Evolutionary conservation across 305 asterid genomes (phyloP), one percentile per base, ranked within the genome.

Genomic region (Solanum hybrid): DNA sequence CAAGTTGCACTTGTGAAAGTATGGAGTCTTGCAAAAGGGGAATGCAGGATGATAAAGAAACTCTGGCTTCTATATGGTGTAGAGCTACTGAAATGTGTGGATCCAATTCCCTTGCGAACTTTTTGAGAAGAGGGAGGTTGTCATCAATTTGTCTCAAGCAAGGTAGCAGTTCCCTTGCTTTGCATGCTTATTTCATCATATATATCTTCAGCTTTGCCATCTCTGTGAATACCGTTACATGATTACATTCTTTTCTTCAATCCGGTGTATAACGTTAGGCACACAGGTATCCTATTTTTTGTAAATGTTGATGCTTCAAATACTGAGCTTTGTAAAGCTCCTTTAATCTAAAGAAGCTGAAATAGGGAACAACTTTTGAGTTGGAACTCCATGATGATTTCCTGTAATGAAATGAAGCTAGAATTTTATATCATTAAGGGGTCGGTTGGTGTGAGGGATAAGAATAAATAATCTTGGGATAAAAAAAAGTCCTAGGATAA

Each of bases 51-150:
- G 92, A 89, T 82, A 87, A 89, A 78, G 94, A 92, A 89, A 92
- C 91, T 80, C 51, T 96, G 88, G 94, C 93, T 82, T 91, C 94
- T 91, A 89, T 95, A 72, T 96, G 98, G 99, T 91, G 86, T 78
- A 92, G 91, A 91, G 96, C 96, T 90, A 92, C 89, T 31, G 91
- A 92, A 66, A 90, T 91, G 69, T 95, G 98, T 88, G 79, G 92
- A 84, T 92, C 98, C 64, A 91, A 89, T 87, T 93, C 97, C 36
- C 90, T 95, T 45, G 93, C 89, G 90, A 95, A 89, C 87, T 93
- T 96, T 92, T 94, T 96, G 76, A 91, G 86, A 34, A 95, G 95
- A 81, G 99, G 99, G 89, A 95, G 92, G 78, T 89, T 96, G 93
- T 91, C 93, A 31, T 94, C 98, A 45, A 87, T 96, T 86, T 86